phyloP scores from a whole-genome alignment of 495 filamentous ascomycete genomes.

The Xylaria longipes region DNA sequence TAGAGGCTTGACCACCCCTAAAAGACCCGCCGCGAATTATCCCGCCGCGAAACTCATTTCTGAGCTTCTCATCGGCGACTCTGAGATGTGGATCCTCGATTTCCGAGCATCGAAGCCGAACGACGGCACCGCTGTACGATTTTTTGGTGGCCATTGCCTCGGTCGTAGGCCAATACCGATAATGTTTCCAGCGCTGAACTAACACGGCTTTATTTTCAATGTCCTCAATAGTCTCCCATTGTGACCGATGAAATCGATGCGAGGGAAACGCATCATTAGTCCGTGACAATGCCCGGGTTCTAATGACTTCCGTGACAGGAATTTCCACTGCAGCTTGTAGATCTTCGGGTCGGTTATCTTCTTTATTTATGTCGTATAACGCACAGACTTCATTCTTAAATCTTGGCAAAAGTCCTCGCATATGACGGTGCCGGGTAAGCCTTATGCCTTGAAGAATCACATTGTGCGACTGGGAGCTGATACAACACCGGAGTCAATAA shows the following conservation, averaged over 20 bases:
- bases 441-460: slow-evolving; percentile 14
- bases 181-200: slow-evolving; percentile 41
- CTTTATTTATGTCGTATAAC: slow-evolving; percentile 49
- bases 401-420: slow-evolving; percentile 6
- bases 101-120: slow-evolving; percentile 2
- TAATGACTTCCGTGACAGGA: slow-evolving; percentile 36
- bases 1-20: neutral
- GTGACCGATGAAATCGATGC: slow-evolving; percentile 27
- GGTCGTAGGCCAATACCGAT: slow-evolving; percentile 25
- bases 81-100: neutral
- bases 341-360: slow-evolving; percentile 40
- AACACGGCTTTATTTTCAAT: slow-evolving; percentile 36
- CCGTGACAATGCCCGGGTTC: slow-evolving; percentile 46
- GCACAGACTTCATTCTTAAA: slow-evolving; percentile 46
- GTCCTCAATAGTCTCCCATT: slow-evolving; percentile 24
- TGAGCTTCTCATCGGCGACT: slow-evolving; percentile 25
- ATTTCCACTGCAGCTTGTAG: slow-evolving; percentile 52
- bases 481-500: too few species aligned
- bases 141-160: neutral
- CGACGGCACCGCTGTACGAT: slow-evolving; percentile 36
- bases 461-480: neutral
- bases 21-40: slow-evolving; percentile 39
- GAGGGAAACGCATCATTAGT: slow-evolving; percentile 56
- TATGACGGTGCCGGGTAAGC: neutral
- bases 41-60: slow-evolving; percentile 41